These are phyloP conservation scores for Aspergillus cejpii DNA, from an alignment of 2,329 filamentous ascomycete species.

Conservation along the genomic window DNA sequence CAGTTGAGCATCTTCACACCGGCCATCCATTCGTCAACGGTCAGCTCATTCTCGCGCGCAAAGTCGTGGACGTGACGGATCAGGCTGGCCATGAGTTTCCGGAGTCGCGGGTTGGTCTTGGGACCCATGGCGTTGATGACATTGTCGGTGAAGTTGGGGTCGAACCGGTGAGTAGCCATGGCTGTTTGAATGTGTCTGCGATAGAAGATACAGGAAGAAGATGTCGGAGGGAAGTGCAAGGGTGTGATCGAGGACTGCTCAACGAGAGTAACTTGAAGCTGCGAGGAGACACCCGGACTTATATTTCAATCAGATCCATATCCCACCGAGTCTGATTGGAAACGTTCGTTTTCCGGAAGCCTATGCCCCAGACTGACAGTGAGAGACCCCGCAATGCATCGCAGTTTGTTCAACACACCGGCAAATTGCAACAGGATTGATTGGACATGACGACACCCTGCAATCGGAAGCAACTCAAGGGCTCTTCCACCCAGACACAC, in stretches of 20 bases:
- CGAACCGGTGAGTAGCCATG: conserved; percentile 33
- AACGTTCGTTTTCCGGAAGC: conserved; percentile 6
- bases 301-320: not conserved
- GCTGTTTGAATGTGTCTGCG: conserved; percentile 5
- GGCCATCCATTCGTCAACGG: conserved; percentile 53
- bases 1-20: conserved; percentile 54
- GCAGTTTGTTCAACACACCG: not conserved
- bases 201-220: not conserved
- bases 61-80: conserved; percentile 55
- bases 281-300: not conserved
- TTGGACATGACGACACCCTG: not conserved
- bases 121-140: conserved; percentile 70
- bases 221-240: conserved; percentile 6
- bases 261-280: not conserved
- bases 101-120: conserved; percentile 60
- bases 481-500: not conserved
- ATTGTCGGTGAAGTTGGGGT: conserved; percentile 55
- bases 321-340: conserved; percentile 5
- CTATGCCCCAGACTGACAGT: not conserved
- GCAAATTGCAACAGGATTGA: too few species aligned
- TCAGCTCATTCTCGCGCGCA: conserved; percentile 53
- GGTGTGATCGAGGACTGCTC: not conserved
- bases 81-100: conserved; percentile 52
- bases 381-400: not conserved
- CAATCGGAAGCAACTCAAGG: not conserved